Base-by-base conservation (phyloP, 192 early-diverging fungal species). In the Mortierella hygrophila region DNA sequence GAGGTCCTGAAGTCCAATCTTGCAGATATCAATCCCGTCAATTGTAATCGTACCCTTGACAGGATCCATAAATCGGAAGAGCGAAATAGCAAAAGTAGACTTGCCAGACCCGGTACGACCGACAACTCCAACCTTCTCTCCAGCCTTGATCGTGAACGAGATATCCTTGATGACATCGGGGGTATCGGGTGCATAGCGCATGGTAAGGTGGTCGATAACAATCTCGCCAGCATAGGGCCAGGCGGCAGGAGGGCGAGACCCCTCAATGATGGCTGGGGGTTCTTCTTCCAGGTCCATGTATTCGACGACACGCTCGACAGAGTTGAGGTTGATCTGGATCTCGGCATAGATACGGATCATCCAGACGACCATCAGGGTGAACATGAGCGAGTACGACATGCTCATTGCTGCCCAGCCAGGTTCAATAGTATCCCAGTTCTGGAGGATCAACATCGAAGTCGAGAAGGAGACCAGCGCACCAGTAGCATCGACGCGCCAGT, bases 351-450 rank as follows among this genome's bases (percentile, higher is more conserved):
- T 92, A 63, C 97, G 93, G 68, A 98, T 92, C 37, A 96, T 85
- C 97, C 97, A 97, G 65, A 96, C 82, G 82, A 97, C 88, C 73
- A 92, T 90, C 44, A 91, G 90, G 16, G 96, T 95, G 88, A 99
- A 97, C 82, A 93, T 94, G 9, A 97, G 89, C 2, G 98, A 92
- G 80, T 98, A 98, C 72, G 93, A 92, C 52, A 99, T 90, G 57
- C 93, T 90, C 44, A 99, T 93, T 46, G 97, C 98, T 38, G 97
- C 96, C 88, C 96, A 90, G 23, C 97, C 97, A 0, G 98, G 93
- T 77, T 94, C 93, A 57, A 98, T 93, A 72, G 89, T 79, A 6
- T 85, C 83, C 69, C 80, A 71, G 74, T 83, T 87, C 40, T 70
- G 76, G 15, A 89, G 81, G 52, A 98, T 89, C 18, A 95, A 89